Percentiles rank a stretch among this genome's conserved stretches.
phyloP scores from a whole-genome alignment of 306 rosid species.

The Glycine soja region DNA sequence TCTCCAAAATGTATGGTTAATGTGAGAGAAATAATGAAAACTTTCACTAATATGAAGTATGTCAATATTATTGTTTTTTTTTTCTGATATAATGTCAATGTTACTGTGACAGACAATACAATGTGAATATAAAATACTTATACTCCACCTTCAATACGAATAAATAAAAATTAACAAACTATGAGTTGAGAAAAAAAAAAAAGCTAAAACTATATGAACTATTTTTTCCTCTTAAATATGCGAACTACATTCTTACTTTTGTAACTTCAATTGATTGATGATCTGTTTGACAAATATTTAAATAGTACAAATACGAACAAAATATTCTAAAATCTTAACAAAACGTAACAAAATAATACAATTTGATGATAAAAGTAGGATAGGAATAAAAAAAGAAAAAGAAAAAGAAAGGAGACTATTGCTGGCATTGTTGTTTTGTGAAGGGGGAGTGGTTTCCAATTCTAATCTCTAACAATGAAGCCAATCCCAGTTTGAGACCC shows the following conservation, averaged over 20 bases:
- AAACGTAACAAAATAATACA: neutral
- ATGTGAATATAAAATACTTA: too few species aligned
- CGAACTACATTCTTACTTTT: neutral
- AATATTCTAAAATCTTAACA: neutral
- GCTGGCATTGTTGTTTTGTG: neutral
- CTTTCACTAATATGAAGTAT: too few species aligned
- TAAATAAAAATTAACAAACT: too few species aligned
- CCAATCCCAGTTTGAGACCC: constrained; percentile 5
- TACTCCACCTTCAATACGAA: too few species aligned
- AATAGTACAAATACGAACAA: too few species aligned
- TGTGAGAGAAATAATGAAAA: too few species aligned
- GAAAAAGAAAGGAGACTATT: neutral
- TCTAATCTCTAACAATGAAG: constrained; percentile 7
- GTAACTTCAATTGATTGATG: neutral
- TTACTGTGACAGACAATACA: too few species aligned
- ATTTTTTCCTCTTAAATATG: neutral
- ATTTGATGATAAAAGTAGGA: neutral
- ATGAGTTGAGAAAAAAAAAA: too few species aligned
- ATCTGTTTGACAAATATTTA: neutral
- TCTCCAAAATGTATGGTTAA: too few species aligned
- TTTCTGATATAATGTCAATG: too few species aligned
- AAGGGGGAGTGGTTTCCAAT: neutral
- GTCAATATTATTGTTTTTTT: too few species aligned
- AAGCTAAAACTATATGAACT: too few species aligned
- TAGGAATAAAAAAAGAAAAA: neutral